Conservation (phyloP, 345 rosid species). For the Zanthoxylum bungeanum region DNA sequence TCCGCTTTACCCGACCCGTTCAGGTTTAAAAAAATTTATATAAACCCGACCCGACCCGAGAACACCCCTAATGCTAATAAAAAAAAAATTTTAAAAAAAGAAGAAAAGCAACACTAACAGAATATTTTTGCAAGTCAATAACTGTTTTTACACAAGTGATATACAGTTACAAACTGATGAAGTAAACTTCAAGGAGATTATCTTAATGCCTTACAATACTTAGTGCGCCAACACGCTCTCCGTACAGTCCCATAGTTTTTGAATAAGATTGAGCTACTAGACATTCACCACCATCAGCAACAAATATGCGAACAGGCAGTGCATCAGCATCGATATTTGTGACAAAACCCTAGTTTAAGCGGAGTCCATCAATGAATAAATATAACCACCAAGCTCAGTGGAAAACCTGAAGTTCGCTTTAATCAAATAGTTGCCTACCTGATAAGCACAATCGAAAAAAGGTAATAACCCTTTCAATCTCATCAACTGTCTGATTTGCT, state of each 20-base stretch:
- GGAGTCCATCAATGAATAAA: not conserved
- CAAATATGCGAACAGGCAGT: slow-evolving; percentile 44
- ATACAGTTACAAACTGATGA: not conserved
- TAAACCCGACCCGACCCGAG: too few species aligned
- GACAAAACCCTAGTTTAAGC: slow-evolving; percentile 38
- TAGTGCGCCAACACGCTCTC: slow-evolving; percentile 55
- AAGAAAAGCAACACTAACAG: not conserved
- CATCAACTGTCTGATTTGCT: slow-evolving; percentile 43
- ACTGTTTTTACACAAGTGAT: not conserved
- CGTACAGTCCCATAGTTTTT: slow-evolving; percentile 60
- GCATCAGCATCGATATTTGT: slow-evolving; percentile 48
- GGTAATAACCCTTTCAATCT: slow-evolving; percentile 41
- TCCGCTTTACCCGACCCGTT: too few species aligned
- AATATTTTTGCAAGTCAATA: not conserved
- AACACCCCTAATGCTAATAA: not conserved
- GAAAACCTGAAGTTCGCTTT: not conserved
- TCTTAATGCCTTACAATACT: slow-evolving; percentile 37
- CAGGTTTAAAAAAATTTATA: too few species aligned
- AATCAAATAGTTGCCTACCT: slow-evolving; percentile 27
- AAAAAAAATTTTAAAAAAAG: not conserved
- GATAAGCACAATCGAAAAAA: slow-evolving; percentile 54
- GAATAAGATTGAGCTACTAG: slow-evolving; percentile 48
- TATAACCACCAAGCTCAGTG: not conserved
- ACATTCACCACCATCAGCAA: slow-evolving; percentile 53
- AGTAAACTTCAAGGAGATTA: not conserved